Base-by-base conservation (phyloP, 352 stramenopile species). In the Bremia lactucae region DNA sequence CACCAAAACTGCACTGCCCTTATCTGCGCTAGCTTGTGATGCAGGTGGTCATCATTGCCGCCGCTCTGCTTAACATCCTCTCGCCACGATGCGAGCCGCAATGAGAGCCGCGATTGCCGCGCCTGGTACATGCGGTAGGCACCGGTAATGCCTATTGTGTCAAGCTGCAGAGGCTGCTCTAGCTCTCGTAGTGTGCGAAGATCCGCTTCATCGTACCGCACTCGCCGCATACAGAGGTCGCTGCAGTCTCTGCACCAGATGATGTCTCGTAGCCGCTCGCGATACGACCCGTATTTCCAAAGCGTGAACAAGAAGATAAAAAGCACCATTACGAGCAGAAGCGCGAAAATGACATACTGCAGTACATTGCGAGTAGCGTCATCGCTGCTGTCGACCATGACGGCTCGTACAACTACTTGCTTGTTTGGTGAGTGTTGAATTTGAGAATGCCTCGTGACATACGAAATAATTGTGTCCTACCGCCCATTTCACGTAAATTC, bases 61-160 rank as follows among this genome's bases (percentile, higher is more conserved):
- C 48, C 36, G 40, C 68, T 50, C 19, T 43, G 56, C 40, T 73
- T 71, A 22, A 83, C 51, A 49, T 86, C 72, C 31, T 86, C 68
- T n/a, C 72, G 68, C 72, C 72, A 86, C 1, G 65, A 67, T 4
- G 60, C 65, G 10, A 86, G 49, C 3, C 63, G 68, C 39, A 86
- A 45, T 26, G 72, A 66, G 29, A 76, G 53, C 13, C 67, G 55
- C 21, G 63, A 68, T 28, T 59, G 64, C 4, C 67, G 54, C 26
- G 64, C 54, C 48, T 79, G 67, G 46, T 75, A 75, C 51, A 69
- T 62, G 29, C 67, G 67, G 38, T 79, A 79, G 28, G 67, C 64
- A 31, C 67, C 67, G 34, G 67, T 79, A 42, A 79, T 73, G 34
- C 67, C 67, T 29, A 61, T 50, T n/a, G 44, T 62, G 9, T 65